These are phyloP conservation scores for Dipteronia sinensis DNA, from an alignment of 345 rosid genomes.

Conservation along the genomic window DNA sequence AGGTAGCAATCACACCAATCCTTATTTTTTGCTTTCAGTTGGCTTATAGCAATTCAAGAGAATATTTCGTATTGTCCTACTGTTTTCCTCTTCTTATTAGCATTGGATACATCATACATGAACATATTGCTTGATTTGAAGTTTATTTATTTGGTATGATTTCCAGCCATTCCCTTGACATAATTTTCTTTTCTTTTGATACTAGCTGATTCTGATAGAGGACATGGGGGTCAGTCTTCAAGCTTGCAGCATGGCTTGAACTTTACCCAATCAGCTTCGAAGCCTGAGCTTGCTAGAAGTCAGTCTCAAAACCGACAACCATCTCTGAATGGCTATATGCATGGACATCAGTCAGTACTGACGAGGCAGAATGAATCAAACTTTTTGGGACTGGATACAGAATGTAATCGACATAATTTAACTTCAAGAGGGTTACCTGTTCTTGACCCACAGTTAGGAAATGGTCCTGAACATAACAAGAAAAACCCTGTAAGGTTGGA, in stretches of 20 bases:
- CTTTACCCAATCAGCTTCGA: slow-evolving; percentile 48
- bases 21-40: slow-evolving; percentile 17
- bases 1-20: slow-evolving; percentile 46
- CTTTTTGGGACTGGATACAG: slow-evolving; percentile 62
- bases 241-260: slow-evolving; percentile 55
- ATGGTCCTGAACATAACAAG: slow-evolving; percentile 50
- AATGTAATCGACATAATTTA: slow-evolving; percentile 50
- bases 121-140: slow-evolving; percentile 7
- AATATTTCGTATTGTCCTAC: background rate
- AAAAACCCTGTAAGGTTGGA: slow-evolving; percentile 48
- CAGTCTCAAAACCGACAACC: slow-evolving; percentile 58
- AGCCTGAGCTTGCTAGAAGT: slow-evolving; percentile 58
- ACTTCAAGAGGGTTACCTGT: slow-evolving; percentile 52
- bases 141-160: slow-evolving; percentile 4
- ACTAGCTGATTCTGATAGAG: slow-evolving; percentile 63
- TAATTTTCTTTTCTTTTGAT: slow-evolving; percentile 33
- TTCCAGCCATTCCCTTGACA: slow-evolving; percentile 12
- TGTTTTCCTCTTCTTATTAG: background rate
- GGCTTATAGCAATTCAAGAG: slow-evolving; percentile 7
- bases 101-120: background rate
- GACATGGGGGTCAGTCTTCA: slow-evolving; percentile 54
- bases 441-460: slow-evolving; percentile 47
- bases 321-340: slow-evolving; percentile 66
- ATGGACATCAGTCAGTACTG: slow-evolving; percentile 50
- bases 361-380: slow-evolving; percentile 59